Base-by-base conservation (phyloP, 2,329 filamentous ascomycete genomes). In the Endocalyx cinctus region DNA sequence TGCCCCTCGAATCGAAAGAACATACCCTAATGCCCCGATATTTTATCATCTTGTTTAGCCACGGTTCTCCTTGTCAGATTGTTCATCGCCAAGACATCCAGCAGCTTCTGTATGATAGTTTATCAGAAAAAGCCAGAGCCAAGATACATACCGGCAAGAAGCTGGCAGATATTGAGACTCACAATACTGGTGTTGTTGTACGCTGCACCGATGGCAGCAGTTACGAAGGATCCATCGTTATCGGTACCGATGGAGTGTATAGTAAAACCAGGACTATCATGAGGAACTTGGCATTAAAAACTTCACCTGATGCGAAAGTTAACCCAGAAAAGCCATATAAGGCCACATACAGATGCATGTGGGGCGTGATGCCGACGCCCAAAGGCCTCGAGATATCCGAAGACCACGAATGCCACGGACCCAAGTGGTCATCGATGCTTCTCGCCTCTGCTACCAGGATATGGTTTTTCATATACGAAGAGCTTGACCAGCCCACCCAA, bases 211-310 rank as follows among this genome's bases (percentile, higher is more conserved):
- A 67, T 34, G 59, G 61, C 2, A 47, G 46, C 2, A 39, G 41
- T 1, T 54, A 60, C 30, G 36, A 38, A 1, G 64, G 57, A 2
- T 59, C 60, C 26, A 50, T 69, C 10, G 37, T 67, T 6, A 47
- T 68, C 18, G 64, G 64, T 11, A 57, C 58, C 10, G 64, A 68
- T 39, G 65, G 65, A 2, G 59, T 64, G 4, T 55, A 61, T 19
- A 66, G 62, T 38, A 46, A 38, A 6, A 47, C 57, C 5, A 52
- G 59, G 5, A 32, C 41, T 14, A 43, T 55, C 28, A 59, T 64
- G 47, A 44, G 46, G 22, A 39, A 42, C 4, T 10, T 44, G 4
- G 29, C 31, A 11, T 37, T 37, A 5, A 39, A 33, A 11, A 27
- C 38, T 27, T 32, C 33, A 13, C 41, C 44, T 5, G 35, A 41